Conservation (phyloP, 1,284 basidiomycete genomes). For the Microbotryomycetes sp. region DNA sequence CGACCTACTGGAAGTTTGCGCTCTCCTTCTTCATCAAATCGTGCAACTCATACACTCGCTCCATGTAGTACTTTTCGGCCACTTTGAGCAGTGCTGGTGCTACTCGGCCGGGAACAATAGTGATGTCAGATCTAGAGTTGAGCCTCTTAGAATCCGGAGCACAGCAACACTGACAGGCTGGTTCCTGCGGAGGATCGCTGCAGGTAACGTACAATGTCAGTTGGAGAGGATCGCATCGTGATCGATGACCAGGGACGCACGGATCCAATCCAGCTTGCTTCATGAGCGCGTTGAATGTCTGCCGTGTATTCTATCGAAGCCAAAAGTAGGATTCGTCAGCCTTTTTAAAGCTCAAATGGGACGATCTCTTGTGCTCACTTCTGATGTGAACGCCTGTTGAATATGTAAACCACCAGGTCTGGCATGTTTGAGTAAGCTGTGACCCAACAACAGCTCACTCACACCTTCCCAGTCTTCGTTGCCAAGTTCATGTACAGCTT, state of each 20-base stretch:
- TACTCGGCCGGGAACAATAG: too few species aligned
- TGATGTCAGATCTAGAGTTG: too few species aligned
- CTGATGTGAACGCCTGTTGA: not conserved
- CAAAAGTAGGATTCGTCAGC: not conserved
- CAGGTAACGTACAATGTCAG: too few species aligned
- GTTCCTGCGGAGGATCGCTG: not conserved
- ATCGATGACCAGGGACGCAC: too few species aligned
- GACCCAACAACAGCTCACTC: not conserved
- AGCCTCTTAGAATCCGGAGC: too few species aligned
- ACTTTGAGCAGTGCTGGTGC: slow-evolving; percentile 22
- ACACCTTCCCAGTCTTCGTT: not conserved
- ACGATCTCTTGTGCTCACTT: not conserved
- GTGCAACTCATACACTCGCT: slow-evolving; percentile 25
- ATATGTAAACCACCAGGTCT: not conserved
- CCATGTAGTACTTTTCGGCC: slow-evolving; percentile 30
- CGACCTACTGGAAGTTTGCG: slow-evolving; percentile 27
- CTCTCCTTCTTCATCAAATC: slow-evolving; percentile 20
- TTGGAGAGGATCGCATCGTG: too few species aligned
- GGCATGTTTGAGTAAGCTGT: not conserved
- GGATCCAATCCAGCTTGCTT: not conserved
- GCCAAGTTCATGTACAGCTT: not conserved
- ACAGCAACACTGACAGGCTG: not conserved
- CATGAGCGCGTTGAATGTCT: not conserved
- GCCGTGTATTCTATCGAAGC: not conserved
- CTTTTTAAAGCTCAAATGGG: too few species aligned